Evolutionary conservation across 2,329 filamentous ascomycete species (phyloP), one percentile per base, ranked within the genome.

Genomic region (Anisogramma anomala): DNA sequence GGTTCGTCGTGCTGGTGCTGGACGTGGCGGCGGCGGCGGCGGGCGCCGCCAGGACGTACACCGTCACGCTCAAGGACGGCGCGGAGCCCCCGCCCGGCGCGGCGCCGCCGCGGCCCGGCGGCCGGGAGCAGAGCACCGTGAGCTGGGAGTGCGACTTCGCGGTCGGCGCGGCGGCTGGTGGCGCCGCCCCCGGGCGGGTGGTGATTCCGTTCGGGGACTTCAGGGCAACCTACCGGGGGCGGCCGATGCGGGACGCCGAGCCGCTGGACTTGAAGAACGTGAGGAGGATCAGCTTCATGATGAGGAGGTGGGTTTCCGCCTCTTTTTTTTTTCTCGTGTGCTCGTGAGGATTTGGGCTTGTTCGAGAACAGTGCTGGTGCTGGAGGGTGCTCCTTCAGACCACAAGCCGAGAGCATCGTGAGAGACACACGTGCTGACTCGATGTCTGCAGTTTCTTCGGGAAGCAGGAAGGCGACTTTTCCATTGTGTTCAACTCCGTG

Each of bases 61-160:
- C 83, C 0, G 62, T 93, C 46, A 79, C 75, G 4, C 57, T 93
- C 46, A 91, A 88, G 58, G 81, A 91, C 55, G 66, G 74, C 41
- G 56, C 84, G 3, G 65, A 77, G 0, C 67, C 71, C 1, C 67
- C 58, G 32, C 65, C n/a, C n/a, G 66, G 74, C 41, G 56, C 84
- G 3, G 65, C 77, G 0, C 67, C 71, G 1, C 67, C 58, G 32
- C 65, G 71, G 9, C 66, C 72, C 3, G 75, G 79, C 51, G 82
- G 81, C 1, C 65, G 81, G n/a, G 81, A 88, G 50, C 74, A 80
- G 59, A 77, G 80, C 36, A 78, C 77, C 0, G 54, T 86, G 4
- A 83, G 73, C 34, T 91, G 81, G 72, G 84, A 93, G 59, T 79
- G 71, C 48, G 76, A 83, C 50, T 87, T 89, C 43, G 27, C 39